phyloP scores from a whole-genome alignment of 805 yeast species.

The Candida dajiaensis region DNA sequence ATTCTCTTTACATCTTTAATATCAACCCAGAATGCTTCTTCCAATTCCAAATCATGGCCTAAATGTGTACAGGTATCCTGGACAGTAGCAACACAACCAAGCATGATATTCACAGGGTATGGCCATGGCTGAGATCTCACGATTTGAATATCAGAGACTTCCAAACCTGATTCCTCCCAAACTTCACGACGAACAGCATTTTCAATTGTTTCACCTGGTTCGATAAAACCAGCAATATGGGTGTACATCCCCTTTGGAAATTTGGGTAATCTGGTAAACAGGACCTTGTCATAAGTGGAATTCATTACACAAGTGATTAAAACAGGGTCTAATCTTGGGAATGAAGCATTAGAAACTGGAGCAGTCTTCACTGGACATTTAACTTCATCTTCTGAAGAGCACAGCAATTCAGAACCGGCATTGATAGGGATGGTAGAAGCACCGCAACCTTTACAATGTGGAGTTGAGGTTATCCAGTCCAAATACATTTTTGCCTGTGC shows the following conservation, averaged over 20 bases:
- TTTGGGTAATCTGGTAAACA: constrained; percentile 64
- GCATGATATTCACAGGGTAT: constrained; percentile 89
- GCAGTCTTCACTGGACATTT: constrained; percentile 20
- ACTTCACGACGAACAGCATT: constrained; percentile 82
- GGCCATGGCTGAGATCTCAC: constrained; percentile 95
- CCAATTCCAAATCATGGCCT: constrained; percentile 77
- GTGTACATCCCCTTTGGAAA: constrained; percentile 56
- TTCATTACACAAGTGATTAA: constrained; percentile 76
- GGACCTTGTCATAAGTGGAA: constrained; percentile 49
- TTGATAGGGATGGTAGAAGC: constrained; percentile 51
- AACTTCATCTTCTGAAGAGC: constrained; percentile 28
- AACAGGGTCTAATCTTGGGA: constrained; percentile 92
- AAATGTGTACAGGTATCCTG: constrained; percentile 57
- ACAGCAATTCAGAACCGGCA: constrained; percentile 58
- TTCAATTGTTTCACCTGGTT: constrained; percentile 90
- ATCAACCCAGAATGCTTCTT: constrained; percentile 83
- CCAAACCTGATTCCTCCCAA: constrained; percentile 91
- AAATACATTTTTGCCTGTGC: constrained; percentile 80
- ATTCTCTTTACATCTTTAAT: constrained; percentile 39
- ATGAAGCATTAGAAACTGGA: constrained; percentile 70
- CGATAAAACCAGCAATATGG: constrained; percentile 93
- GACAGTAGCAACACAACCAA: constrained; percentile 79
- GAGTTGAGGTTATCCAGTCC: constrained; percentile 76
- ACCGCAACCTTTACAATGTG: constrained; percentile 88
- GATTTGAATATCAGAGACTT: constrained; percentile 47